phyloP scores from a whole-genome alignment of 139 green algal species.

The Chlamydomonas eustigma region DNA sequence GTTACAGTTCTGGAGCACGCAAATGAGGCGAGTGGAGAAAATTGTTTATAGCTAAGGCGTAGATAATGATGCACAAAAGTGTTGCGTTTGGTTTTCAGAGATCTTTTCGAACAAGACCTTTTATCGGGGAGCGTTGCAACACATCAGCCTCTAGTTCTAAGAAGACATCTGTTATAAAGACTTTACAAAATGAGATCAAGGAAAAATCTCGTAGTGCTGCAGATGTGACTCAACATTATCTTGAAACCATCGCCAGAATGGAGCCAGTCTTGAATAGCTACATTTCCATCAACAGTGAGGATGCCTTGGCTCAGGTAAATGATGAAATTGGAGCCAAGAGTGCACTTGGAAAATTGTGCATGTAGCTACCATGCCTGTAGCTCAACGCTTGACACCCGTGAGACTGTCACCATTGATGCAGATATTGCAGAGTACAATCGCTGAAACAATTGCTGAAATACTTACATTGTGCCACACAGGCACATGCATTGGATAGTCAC shows the following conservation, averaged over 20 bases:
- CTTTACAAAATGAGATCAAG: constrained; percentile 33
- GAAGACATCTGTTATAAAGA: constrained; percentile 26
- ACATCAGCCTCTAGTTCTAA: background rate
- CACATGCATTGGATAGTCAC: constrained; percentile 45
- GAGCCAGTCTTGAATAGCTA: constrained; percentile 44
- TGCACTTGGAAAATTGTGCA: no score
- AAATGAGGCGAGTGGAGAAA: no score
- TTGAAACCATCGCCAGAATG: constrained; percentile 31
- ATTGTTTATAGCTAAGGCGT: no score
- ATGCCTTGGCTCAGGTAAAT: constrained; percentile 45
- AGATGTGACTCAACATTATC: constrained; percentile 41
- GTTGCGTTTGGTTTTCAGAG: background rate
- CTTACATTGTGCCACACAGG: constrained; percentile 28
- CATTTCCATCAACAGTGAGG: constrained; percentile 45
- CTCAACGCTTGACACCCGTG: no score
- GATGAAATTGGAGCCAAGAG: no score
- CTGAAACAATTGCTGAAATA: no score
- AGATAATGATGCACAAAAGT: constrained; percentile 6
- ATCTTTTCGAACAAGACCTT: background rate
- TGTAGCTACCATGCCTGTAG: no score
- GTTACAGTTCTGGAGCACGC: background rate
- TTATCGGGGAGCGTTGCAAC: background rate
- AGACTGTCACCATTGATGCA: no score
- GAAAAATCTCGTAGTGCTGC: constrained; percentile 37
- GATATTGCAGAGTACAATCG: no score